Conservation (phyloP, 306 rosid genomes). For the Rosa persica region DNA sequence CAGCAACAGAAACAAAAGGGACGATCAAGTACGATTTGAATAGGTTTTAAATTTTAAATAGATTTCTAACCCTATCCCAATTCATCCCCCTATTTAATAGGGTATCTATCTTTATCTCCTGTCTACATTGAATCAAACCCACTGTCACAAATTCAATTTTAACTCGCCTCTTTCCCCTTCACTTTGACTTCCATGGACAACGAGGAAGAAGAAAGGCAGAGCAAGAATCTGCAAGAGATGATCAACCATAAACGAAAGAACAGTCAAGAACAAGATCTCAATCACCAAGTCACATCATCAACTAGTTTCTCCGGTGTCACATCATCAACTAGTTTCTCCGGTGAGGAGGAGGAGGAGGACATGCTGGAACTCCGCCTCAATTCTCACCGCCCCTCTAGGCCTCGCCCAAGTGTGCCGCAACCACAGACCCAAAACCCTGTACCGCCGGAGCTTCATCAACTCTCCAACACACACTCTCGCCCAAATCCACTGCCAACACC, state of each 20-base stretch:
- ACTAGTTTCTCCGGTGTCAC: background rate
- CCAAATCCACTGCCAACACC: background rate
- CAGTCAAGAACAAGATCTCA: background rate
- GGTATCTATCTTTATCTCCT: background rate
- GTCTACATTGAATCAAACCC: background rate
- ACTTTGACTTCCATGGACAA: background rate
- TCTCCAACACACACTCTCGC: background rate
- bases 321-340: background rate
- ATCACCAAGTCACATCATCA: background rate
- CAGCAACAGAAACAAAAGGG: background rate
- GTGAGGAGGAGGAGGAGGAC: background rate
- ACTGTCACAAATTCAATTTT: background rate
- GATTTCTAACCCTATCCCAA: conserved; percentile 5
- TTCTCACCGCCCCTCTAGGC: background rate
- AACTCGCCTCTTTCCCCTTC: background rate
- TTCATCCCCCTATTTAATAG: background rate
- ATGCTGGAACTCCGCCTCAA: conserved; percentile 11
- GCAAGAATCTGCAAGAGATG: background rate
- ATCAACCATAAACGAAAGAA: conserved; percentile 11
- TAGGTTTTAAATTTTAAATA: conserved; percentile 14
- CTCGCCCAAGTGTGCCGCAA: background rate
- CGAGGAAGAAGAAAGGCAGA: background rate
- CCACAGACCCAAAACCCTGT: background rate
- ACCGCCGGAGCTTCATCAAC: background rate
- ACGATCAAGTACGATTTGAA: conserved; percentile 15